phyloP scores from a whole-genome alignment of 139 green algal species.

The Auxenochlorella protothecoides region DNA sequence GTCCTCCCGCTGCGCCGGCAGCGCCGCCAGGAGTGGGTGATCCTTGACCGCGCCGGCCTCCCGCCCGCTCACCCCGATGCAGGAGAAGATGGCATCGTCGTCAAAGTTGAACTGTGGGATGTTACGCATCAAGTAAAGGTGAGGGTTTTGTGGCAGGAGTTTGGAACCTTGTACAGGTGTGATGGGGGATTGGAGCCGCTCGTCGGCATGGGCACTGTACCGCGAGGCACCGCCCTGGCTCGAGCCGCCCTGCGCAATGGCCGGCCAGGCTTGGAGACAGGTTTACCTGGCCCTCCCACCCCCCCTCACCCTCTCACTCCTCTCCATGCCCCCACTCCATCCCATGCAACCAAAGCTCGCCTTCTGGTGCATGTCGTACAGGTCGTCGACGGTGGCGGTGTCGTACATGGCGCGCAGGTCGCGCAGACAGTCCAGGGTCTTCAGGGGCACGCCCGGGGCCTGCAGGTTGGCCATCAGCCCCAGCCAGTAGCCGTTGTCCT shows the following conservation, averaged over 20 bases:
- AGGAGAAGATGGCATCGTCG: constrained; percentile 53
- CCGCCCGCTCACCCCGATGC: constrained; percentile 64
- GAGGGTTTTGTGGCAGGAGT: too few relatives aligned
- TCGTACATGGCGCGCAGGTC: constrained; percentile 84
- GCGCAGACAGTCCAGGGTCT: constrained; percentile 72
- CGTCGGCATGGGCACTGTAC: too few relatives aligned
- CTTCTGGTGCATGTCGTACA: constrained; percentile 50
- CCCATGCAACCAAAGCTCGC: too few relatives aligned
- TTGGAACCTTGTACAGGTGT: too few relatives aligned
- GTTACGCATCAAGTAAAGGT: too few relatives aligned
- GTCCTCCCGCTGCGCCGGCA: neutral
- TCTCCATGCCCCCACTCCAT: too few relatives aligned
- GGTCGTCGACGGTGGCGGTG: constrained; percentile 67
- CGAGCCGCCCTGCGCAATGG: too few relatives aligned
- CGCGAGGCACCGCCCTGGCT: too few relatives aligned
- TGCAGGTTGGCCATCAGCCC: constrained; percentile 91
- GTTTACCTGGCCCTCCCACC: too few relatives aligned
- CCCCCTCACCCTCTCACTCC: too few relatives aligned
- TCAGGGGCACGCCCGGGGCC: constrained; percentile 60
- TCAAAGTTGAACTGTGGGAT: constrained; percentile 51
- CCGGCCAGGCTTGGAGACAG: too few relatives aligned
- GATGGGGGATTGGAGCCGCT: too few relatives aligned
- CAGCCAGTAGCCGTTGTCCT: constrained; percentile 89
- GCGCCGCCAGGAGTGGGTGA: constrained; percentile 13
- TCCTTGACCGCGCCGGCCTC: constrained; percentile 1